These are phyloP conservation scores for Aspergillus pseudoglaucus DNA, from an alignment of 2,329 filamentous ascomycete species.

Conservation along the genomic window DNA sequence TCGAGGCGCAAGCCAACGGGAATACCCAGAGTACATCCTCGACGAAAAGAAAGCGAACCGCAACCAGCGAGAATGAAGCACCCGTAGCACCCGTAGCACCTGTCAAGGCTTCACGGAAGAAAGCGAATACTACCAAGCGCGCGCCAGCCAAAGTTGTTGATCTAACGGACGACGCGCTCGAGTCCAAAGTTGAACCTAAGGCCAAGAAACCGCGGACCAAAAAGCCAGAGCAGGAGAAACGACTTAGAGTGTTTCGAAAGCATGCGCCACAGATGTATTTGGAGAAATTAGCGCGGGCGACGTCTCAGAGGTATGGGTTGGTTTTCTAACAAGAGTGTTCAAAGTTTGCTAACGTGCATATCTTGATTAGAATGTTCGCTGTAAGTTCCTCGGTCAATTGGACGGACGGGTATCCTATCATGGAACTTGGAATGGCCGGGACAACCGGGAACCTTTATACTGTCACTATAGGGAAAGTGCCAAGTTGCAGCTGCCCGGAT, in stretches of 20 bases:
- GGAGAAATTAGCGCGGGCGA: constrained; percentile 43
- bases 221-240: constrained; percentile 26
- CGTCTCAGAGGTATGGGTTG: constrained; percentile 39
- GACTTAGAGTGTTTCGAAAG: constrained; percentile 34
- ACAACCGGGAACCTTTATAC: constrained; percentile 58
- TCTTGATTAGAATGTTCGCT: constrained; percentile 46
- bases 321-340: neutral
- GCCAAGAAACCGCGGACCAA: neutral
- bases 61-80: neutral
- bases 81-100: constrained; percentile 1
- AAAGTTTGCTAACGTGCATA: constrained; percentile 1
- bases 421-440: constrained; percentile 53
- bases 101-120: constrained; percentile 5
- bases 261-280: constrained; percentile 42
- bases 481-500: constrained; percentile 52
- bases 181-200: neutral
- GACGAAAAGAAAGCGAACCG: neutral
- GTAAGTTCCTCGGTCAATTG: constrained; percentile 44
- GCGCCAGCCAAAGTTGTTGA: constrained; percentile 10
- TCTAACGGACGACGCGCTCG: constrained; percentile 8
- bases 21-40: too few species aligned
- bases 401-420: constrained; percentile 40
- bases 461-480: constrained; percentile 47
- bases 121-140: neutral
- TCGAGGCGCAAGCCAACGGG: neutral